A percentile compares a stretch with the other conserved stretches of the same genome.
Evolutionary conservation across 176 grass and related monocot genomes (phyloP).

Genomic region (Dendrocalamus sinicus): DNA sequence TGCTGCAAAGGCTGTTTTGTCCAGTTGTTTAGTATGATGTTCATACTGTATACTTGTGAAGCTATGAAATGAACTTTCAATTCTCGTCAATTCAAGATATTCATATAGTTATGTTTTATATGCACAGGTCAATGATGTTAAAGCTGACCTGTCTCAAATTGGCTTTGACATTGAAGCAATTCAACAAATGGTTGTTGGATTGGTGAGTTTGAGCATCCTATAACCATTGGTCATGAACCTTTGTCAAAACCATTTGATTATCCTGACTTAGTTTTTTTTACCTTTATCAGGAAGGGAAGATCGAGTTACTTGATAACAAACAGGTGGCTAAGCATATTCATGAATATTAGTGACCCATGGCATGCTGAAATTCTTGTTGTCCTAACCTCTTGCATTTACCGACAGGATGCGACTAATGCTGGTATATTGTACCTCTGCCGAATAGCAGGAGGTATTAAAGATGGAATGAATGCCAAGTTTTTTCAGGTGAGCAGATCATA

Average conservation of each 20-base stretch:
- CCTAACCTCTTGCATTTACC: constrained; percentile 42
- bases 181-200: constrained; percentile 80
- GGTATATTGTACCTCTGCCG: constrained; percentile 94
- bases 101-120: constrained; percentile 38
- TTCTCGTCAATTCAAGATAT: constrained; percentile 14
- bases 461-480: constrained; percentile 82
- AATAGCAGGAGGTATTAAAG: constrained; percentile 86
- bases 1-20: not conserved
- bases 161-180: constrained; percentile 91
- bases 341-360: constrained; percentile 1
- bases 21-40: not conserved
- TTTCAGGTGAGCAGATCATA: constrained; percentile 57
- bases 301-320: constrained; percentile 86
- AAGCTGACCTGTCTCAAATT: constrained; percentile 79
- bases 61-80: not conserved
- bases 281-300: constrained; percentile 82
- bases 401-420: constrained; percentile 84
- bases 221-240: constrained; percentile 24
- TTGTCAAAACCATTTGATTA: constrained; percentile 13
- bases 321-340: constrained; percentile 57
- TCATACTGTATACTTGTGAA: constrained; percentile 1
- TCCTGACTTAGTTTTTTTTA: constrained; percentile 31
- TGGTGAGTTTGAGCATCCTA: constrained; percentile 64
- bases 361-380: not conserved
- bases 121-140: constrained; percentile 80